A percentile compares a stretch with the other conserved stretches of the same genome.
These are phyloP conservation scores for Lactarius indigo DNA, from an alignment of 768 basidiomycete genomes.

Conservation along the genomic window DNA sequence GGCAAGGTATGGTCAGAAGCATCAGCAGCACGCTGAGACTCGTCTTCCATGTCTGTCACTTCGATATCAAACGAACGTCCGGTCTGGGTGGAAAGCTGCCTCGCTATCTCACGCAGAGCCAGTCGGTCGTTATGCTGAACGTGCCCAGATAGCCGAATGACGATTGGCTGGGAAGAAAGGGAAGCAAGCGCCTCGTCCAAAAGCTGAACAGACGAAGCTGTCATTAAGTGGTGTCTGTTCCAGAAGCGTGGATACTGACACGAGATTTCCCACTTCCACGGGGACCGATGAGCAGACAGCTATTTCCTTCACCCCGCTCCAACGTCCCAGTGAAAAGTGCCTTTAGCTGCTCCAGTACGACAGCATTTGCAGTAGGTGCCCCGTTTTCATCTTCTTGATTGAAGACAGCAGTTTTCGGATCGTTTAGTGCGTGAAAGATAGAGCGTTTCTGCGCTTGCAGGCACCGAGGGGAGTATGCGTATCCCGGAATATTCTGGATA, in stretches of 20 bases:
- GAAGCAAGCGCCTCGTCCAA: conserved; percentile 53
- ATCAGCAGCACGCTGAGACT: conserved; percentile 50
- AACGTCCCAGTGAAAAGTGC: conserved; percentile 72
- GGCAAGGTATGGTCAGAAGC: conserved; percentile 27
- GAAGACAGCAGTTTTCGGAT: conserved; percentile 25
- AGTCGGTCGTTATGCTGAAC: conserved; percentile 81
- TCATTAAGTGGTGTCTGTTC: conserved; percentile 15
- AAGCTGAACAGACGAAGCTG: conserved; percentile 40
- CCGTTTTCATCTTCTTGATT: conserved; percentile 34
- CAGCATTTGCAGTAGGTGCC: conserved; percentile 43
- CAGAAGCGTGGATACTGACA: conserved; percentile 36
- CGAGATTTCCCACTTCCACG: conserved; percentile 84
- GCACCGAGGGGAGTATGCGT: conserved; percentile 42
- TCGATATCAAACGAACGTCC: conserved; percentile 47
- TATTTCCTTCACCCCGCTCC: conserved; percentile 85
- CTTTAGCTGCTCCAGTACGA: conserved; percentile 54
- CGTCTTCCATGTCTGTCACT: conserved; percentile 33
- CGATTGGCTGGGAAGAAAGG: conserved; percentile 52
- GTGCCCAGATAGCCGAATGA: conserved; percentile 82
- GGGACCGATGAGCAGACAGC: conserved; percentile 83
- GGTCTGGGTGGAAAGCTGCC: conserved; percentile 77
- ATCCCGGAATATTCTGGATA: conserved; percentile 36
- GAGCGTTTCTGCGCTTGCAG: conserved; percentile 57
- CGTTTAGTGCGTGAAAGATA: conserved; percentile 46
- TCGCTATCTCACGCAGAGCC: conserved; percentile 89